Percentiles rank a stretch among this genome's conserved stretches.
These are phyloP conservation scores for Trichocladium antarcticum DNA, from an alignment of 495 filamentous ascomycete genomes.

Conservation along the genomic window DNA sequence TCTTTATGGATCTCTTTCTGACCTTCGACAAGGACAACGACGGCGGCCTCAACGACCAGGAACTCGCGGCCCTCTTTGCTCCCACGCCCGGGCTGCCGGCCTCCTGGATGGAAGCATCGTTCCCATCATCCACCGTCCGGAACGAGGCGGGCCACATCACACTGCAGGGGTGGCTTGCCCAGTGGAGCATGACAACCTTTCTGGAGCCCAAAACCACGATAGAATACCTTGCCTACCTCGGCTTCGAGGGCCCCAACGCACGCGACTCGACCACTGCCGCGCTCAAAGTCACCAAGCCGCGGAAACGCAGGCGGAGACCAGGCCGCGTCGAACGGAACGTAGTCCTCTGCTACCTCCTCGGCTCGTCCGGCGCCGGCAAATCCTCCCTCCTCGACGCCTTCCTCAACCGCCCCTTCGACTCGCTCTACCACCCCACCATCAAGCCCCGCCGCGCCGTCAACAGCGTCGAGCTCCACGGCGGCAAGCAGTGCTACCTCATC, in stretches of 20 bases:
- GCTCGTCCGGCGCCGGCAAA: slow-evolving; percentile 73
- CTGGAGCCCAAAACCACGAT: slow-evolving; percentile 87
- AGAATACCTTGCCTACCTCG: slow-evolving; percentile 89
- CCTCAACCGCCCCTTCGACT: slow-evolving; percentile 73
- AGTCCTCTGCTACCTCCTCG: slow-evolving; percentile 90
- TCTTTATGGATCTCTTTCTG: slow-evolving; percentile 94
- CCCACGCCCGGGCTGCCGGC: slow-evolving; percentile 81
- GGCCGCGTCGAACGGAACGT: slow-evolving; percentile 88
- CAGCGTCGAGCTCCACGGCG: slow-evolving; percentile 88
- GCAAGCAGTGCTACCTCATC: slow-evolving; percentile 94
- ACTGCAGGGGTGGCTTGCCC: slow-evolving; percentile 92
- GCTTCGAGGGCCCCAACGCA: slow-evolving; percentile 60
- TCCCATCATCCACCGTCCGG: slow-evolving; percentile 86
- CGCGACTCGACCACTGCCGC: slow-evolving; percentile 65
- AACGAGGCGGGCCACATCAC: slow-evolving; percentile 95
- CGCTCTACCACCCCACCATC: slow-evolving; percentile 87
- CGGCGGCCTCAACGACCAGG: slow-evolving; percentile 75
- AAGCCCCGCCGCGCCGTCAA: slow-evolving; percentile 89
- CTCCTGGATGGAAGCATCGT: slow-evolving; percentile 75
- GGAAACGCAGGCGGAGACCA: slow-evolving; percentile 68
- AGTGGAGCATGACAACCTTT: slow-evolving; percentile 99
- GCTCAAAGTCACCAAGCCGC: slow-evolving; percentile 80
- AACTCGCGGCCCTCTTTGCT: slow-evolving; percentile 77
- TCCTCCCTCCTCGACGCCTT: slow-evolving; percentile 82
- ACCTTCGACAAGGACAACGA: slow-evolving; percentile 96